Evolutionary conservation across 495 filamentous ascomycete genomes (phyloP).

Genomic region (Aspergillus kassunensis): DNA sequence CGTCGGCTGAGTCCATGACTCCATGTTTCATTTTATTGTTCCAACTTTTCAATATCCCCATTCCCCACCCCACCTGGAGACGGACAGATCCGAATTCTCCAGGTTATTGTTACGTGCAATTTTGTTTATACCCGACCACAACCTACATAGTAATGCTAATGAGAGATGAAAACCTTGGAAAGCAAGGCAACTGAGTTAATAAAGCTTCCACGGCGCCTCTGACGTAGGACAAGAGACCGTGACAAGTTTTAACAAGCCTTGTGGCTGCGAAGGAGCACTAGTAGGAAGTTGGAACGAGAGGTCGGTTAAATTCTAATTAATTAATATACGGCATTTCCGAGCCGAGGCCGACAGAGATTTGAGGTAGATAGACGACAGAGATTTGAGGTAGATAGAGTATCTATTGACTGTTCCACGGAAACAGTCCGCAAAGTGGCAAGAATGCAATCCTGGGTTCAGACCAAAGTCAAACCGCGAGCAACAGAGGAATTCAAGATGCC

Average conservation of each 20-base stretch:
- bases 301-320: slow-evolving; percentile 1
- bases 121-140: background rate
- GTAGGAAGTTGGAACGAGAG: background rate
- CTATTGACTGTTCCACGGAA: too few species aligned
- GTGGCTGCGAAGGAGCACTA: background rate
- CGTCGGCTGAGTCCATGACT: background rate
- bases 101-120: background rate
- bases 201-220: background rate
- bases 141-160: background rate
- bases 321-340: too few species aligned
- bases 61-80: too few species aligned
- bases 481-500: too few species aligned
- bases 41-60: too few species aligned
- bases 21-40: background rate
- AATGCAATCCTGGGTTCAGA: too few species aligned
- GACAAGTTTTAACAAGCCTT: background rate
- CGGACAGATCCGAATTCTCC: too few species aligned
- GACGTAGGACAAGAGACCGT: background rate
- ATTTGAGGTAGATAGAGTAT: too few species aligned
- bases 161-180: background rate
- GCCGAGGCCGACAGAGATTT: too few species aligned
- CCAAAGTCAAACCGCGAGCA: too few species aligned
- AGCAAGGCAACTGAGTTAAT: background rate
- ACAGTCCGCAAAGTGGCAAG: too few species aligned
- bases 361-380: too few species aligned